These are phyloP conservation scores for Pseudodiploospora longispora DNA, from an alignment of 2,329 filamentous ascomycete genomes.

Conservation along the genomic window DNA sequence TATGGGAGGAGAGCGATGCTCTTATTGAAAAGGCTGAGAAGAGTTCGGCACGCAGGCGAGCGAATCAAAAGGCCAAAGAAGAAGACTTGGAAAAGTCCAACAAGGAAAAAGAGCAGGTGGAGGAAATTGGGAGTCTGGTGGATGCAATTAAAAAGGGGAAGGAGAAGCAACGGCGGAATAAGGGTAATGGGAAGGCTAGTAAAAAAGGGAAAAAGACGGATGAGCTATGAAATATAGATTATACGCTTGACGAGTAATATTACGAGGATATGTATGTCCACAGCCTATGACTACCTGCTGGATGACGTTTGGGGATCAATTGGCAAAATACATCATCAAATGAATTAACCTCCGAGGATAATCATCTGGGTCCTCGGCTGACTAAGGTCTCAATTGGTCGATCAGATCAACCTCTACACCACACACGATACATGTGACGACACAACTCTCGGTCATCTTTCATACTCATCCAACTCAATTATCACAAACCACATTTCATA, in stretches of 20 bases:
- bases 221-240: no score
- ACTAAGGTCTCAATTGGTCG: constrained; percentile 4
- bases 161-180: constrained; percentile 6
- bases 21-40: constrained; percentile 78
- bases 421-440: neutral
- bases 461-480: neutral
- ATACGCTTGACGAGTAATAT: no score
- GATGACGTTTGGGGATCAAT: no score
- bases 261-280: no score
- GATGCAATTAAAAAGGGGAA: constrained; percentile 9
- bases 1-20: constrained; percentile 86
- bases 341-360: no score
- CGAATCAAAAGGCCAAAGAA: constrained; percentile 30
- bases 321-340: no score
- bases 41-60: constrained; percentile 54
- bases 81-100: constrained; percentile 30
- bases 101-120: constrained; percentile 28
- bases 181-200: constrained; percentile 2
- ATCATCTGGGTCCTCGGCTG: constrained; percentile 6
- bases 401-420: neutral
- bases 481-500: no score
- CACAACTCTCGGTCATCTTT: neutral
- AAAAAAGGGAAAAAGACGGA: constrained; percentile 3
- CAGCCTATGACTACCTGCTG: no score
- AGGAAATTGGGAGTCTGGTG: constrained; percentile 12